A percentile compares a stretch with the other conserved stretches of the same genome.
These are phyloP conservation scores for Seiridium unicorne DNA, from an alignment of 2,329 filamentous ascomycete genomes.

Conservation along the genomic window DNA sequence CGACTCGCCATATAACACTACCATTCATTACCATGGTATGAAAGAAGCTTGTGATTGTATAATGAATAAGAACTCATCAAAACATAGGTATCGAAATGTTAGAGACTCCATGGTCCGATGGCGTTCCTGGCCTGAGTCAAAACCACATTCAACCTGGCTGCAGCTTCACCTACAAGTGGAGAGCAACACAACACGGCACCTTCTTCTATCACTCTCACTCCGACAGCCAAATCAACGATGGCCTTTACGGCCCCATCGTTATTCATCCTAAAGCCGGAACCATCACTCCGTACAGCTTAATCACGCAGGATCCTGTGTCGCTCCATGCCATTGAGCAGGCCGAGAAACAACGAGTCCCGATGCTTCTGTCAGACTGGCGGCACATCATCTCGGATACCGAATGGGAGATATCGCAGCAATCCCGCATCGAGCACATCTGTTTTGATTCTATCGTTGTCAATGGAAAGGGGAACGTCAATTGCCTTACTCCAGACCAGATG, in stretches of 20 bases:
- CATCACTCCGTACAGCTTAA: constrained; percentile 47
- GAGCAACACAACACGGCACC: constrained; percentile 54
- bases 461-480: constrained; percentile 56
- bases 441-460: constrained; percentile 62
- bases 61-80: neutral
- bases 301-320: constrained; percentile 37
- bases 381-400: constrained; percentile 50
- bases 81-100: constrained; percentile 43
- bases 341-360: constrained; percentile 41
- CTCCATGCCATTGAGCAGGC: constrained; percentile 46
- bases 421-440: constrained; percentile 51
- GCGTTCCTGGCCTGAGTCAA: constrained; percentile 57
- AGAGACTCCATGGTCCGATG: constrained; percentile 59
- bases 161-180: constrained; percentile 52
- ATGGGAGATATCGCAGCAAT: constrained; percentile 39
- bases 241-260: constrained; percentile 55
- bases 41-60: neutral
- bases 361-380: constrained; percentile 57
- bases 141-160: constrained; percentile 45
- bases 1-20: constrained; percentile 43
- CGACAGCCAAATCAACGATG: constrained; percentile 56
- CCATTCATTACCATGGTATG: constrained; percentile 49
- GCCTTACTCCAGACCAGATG: constrained; percentile 44
- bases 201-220: constrained; percentile 63
- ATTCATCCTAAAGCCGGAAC: constrained; percentile 36